Evolutionary conservation across 2,329 filamentous ascomycete genomes (phyloP), one percentile per base, ranked within the genome.

Genomic region (Alternaria gaisen): DNA sequence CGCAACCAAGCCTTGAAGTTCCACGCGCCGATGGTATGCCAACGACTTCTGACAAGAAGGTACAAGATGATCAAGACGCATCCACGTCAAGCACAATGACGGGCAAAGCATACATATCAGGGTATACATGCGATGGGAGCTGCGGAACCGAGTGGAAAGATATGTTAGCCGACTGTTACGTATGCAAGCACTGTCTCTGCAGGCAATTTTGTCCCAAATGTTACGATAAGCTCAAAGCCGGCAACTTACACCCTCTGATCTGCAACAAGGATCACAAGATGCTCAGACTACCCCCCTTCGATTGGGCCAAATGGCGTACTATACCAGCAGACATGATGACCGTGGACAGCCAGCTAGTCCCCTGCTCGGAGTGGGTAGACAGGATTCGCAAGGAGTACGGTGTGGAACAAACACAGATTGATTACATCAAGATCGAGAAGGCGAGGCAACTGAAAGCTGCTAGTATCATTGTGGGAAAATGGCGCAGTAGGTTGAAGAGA

Each of bases 231-330:
- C 52, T 54, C 16, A 9, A 4, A 0, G 16, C 30, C 0, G 30
- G 10, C 10, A 28, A 54, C 1, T 16, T 44, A n/a, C 10, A 46
- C 7, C 52, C 14, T 34, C 5, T 54, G 0, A 1, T 44, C 6
- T 54, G 52, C 22, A 38, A 54, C 30, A 46, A 54, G 3, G 11
- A 44, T 3, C 52, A 54, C 41, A 44, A 46, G 30, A 54, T 54
- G 52, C 52, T 54, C n/a, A n/a, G n/a, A n/a, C 0, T 54, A 5
- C 52, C 52, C 16, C 30, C 41, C 0, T 54, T 54, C 3, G 52
- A 54, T 22, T 54, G 52, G 52, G 10, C 20, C 1, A 10, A 16
- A 16, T 54, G 52, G 52, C 52, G 41, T 1, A 24, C 0, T 6
- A 34, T 9, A 0, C 51, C 51, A 1, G 38, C 40, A 26, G 51